Base-by-base conservation (phyloP, 441 rosid species). In the Euphorbia celastroides region DNA sequence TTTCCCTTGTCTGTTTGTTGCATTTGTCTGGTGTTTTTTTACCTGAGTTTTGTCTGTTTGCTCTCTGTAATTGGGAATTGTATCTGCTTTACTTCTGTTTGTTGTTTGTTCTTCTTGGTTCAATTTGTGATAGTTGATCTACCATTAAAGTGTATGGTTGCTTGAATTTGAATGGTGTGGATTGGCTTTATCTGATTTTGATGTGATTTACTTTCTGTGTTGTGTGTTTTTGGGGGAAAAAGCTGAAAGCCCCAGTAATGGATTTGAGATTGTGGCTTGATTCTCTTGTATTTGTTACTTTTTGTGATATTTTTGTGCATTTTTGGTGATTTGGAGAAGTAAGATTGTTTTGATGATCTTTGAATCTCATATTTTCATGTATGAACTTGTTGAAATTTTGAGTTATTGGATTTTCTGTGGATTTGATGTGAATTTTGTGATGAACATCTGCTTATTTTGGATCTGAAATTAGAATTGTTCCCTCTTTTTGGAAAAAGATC, bases 401-500 rank as follows among this genome's bases (percentile, higher is more conserved):
- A 7, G 17, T 17, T 30, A 7, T 11, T 26, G 32, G 32, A 5
- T 55, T 38, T 26, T 23, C 13, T 28, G 51, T 19, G 51, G 57
- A 34, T 62, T 2, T 60, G 22, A 56, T 34, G 66, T 41, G 57
- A 36, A 36, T 58, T 67, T 55, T 65, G 23, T 25, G 13, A 28
- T 62, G 19, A 57, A 20, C 30, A 51, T 46, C 51, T 2, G 13
- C 30, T 48, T 51, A 22, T 34, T 27, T 57, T 19, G 73, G 74
- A 72, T 72, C 74, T 60, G 73, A 44, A 44, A 44, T 44, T 44
- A 12, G 50, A 44, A 38, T 66, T 72, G 28, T 50, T 50, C 20
- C 2, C 20, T 69, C 75, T 56, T 67, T 52, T 75, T 38, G 44
- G 44, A 9, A 77, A 34, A 83, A 88, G 72, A 25, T 79, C 82